A percentile compares a stretch with the other conserved stretches of the same genome.
These are phyloP conservation scores for Alisma plantagoaquatica DNA, from an alignment of 106 monocot species.

Conservation along the genomic window DNA sequence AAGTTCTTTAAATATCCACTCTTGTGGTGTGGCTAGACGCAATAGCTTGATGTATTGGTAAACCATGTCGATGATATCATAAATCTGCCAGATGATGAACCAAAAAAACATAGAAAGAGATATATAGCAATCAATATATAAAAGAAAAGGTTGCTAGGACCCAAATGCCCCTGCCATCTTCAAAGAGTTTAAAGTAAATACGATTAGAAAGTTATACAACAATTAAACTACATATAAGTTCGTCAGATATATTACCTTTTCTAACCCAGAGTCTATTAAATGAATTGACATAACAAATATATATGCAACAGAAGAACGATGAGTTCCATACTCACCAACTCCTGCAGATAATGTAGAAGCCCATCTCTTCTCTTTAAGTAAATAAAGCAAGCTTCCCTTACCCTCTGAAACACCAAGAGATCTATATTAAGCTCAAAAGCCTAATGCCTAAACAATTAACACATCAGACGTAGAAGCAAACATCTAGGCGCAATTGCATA, in stretches of 20 bases:
- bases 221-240: too few relatives aligned
- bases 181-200: too few relatives aligned
- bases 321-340: slow-evolving; percentile 81
- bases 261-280: slow-evolving; percentile 83
- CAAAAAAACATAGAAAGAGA: neutral
- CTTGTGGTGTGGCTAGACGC: slow-evolving; percentile 55
- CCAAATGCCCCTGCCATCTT: too few relatives aligned
- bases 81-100: slow-evolving; percentile 61
- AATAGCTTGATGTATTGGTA: slow-evolving; percentile 86
- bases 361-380: slow-evolving; percentile 85
- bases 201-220: too few relatives aligned
- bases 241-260: slow-evolving; percentile 70
- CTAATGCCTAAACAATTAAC: too few relatives aligned
- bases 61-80: slow-evolving; percentile 56
- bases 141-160: too few relatives aligned
- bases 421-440: too few relatives aligned
- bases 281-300: slow-evolving; percentile 64
- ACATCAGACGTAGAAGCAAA: too few relatives aligned
- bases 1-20: slow-evolving; percentile 97
- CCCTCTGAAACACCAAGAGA: slow-evolving; percentile 88
- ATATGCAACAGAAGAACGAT: slow-evolving; percentile 75
- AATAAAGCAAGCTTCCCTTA: slow-evolving; percentile 82
- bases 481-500: too few relatives aligned
- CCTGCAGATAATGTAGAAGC: slow-evolving; percentile 80
- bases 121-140: neutral